phyloP scores from a whole-genome alignment of 768 basidiomycete genomes.

The Hebeloma cylindrosporum region DNA sequence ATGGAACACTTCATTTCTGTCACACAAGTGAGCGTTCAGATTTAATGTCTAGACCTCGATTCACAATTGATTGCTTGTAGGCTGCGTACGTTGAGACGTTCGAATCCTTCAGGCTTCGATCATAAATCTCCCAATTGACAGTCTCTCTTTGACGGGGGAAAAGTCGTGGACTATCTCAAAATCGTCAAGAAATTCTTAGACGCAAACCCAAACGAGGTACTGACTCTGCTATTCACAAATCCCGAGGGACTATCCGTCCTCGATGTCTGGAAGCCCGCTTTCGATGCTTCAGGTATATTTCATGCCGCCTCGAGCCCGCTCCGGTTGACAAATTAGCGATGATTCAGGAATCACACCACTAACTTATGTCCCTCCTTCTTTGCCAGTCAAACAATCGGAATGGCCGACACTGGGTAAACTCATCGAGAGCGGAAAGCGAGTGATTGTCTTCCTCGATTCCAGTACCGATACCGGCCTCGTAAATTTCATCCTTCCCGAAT shows the following conservation, averaged over 20 bases:
- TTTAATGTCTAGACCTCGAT: neutral
- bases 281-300: constrained; percentile 51
- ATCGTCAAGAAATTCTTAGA: constrained; percentile 56
- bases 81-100: constrained; percentile 29
- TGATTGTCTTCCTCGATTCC: constrained; percentile 62
- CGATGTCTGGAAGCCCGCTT: constrained; percentile 51
- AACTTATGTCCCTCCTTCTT: constrained; percentile 49
- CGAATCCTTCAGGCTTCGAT: neutral
- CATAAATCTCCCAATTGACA: too few species aligned
- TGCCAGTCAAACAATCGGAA: constrained; percentile 39
- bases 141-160: constrained; percentile 55
- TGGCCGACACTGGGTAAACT: constrained; percentile 66
- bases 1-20: constrained; percentile 60
- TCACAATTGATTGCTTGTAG: constrained; percentile 25
- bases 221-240: constrained; percentile 69
- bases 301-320: too few species aligned
- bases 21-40: constrained; percentile 50
- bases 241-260: constrained; percentile 53
- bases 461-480: constrained; percentile 42
- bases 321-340: too few species aligned
- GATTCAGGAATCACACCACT: constrained; percentile 39
- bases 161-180: constrained; percentile 47
- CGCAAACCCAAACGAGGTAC: constrained; percentile 62
- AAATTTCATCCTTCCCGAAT: constrained; percentile 56
- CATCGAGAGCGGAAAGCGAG: constrained; percentile 55